Evolutionary conservation across 495 filamentous ascomycete genomes (phyloP).

Genomic region (Penicillium tannophilum): DNA sequence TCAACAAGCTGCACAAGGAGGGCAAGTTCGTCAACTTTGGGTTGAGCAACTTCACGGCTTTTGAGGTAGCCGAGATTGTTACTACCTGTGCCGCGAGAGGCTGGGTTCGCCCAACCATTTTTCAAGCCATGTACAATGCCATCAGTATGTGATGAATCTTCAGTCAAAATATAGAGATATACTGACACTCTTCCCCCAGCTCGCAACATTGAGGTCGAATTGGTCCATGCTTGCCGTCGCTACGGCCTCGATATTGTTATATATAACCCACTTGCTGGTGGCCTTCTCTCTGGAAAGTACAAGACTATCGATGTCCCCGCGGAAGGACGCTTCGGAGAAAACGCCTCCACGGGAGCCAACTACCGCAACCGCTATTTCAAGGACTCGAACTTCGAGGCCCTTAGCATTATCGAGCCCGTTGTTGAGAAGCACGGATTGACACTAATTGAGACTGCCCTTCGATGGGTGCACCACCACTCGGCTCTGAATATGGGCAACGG

Average conservation of each 20-base stretch:
- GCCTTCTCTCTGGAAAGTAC: constrained; percentile 84
- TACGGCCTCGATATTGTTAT: constrained; percentile 86
- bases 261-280: constrained; percentile 90
- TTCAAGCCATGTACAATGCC: constrained; percentile 67
- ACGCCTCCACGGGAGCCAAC: constrained; percentile 52
- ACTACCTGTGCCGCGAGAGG: constrained; percentile 78
- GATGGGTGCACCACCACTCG: constrained; percentile 83
- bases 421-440: constrained; percentile 74
- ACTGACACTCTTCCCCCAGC: constrained; percentile 41
- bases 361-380: constrained; percentile 84
- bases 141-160: constrained; percentile 41
- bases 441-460: constrained; percentile 78
- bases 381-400: constrained; percentile 74
- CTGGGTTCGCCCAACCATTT: constrained; percentile 66
- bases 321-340: constrained; percentile 70
- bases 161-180: neutral
- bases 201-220: constrained; percentile 77
- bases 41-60: constrained; percentile 83
- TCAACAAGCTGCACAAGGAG: constrained; percentile 80
- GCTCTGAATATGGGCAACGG: constrained; percentile 72
- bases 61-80: constrained; percentile 88
- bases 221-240: constrained; percentile 76
- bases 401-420: constrained; percentile 72
- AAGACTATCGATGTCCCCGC: constrained; percentile 67
- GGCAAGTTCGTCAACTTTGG: constrained; percentile 86